Evolutionary conservation across 371 early-diverging fungal species (phyloP), one percentile per base, ranked within the genome.

Genomic region (Rhizopus microsporus): DNA sequence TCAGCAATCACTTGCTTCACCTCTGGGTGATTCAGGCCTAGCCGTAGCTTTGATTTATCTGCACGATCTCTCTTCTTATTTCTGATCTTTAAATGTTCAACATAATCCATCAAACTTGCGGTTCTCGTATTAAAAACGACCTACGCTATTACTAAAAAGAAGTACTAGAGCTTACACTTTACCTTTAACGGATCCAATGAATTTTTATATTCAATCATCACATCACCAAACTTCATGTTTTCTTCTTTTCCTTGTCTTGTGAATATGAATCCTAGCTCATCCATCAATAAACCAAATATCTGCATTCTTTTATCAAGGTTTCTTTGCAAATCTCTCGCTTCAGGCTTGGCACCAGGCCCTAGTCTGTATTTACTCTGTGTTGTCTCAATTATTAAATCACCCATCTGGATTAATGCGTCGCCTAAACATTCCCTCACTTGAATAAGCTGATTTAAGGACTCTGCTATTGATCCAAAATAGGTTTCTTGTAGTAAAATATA

Each of bases 281-380:
- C 85, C 68, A 82, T 76, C 32, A 84, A 54, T 15, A 82, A 60
- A 7, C 85, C 85, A 71, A 84, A 75, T 40, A 82, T 63, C 56
- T 84, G 85, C 82, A 84, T 77, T 45, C 77, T 75, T 50, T 75
- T 67, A 54, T 84, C 85, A 45, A 84, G 60, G 3, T 72, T 68
- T 13, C 81, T 74, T 50, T 84, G 85, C 1, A 67, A 65, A 7
- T 77, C 80, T 39, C 78, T 70, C 30, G 72, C 62, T 29, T 78
- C 73, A 7, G 72, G 68, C 31, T 76, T 67, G 29, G 69, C 63
- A 7, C 82, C 82, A 17, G 77, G 65, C n/a, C 85, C 85, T 0
- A 84, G 65, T 23, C 80, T 75, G 60, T 82, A 73, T 59, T 84
- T 84, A 59, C 85, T 84, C 45, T 82, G 82, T 8, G 80, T 72